Percentiles rank a stretch among this genome's conserved stretches.
These are phyloP conservation scores for Berkeleyomyces basicola DNA, from an alignment of 2,329 filamentous ascomycete species.

Conservation along the genomic window DNA sequence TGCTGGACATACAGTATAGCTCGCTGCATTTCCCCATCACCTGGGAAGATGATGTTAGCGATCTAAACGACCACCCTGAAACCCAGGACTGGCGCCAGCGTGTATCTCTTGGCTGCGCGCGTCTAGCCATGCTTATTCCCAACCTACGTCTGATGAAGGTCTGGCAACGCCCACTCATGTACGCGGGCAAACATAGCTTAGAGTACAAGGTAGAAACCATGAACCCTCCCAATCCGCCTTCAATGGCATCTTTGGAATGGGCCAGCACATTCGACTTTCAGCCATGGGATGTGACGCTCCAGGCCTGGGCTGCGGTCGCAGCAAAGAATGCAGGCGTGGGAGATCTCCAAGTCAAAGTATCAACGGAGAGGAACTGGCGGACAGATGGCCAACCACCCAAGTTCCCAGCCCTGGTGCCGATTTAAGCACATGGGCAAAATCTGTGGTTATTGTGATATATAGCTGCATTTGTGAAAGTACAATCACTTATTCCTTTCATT, in stretches of 20 bases:
- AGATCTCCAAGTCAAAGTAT: not conserved
- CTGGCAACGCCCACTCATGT: constrained; percentile 17
- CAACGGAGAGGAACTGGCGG: not conserved
- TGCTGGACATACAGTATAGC: constrained; percentile 15
- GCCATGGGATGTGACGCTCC: constrained; percentile 16
- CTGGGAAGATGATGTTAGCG: constrained; percentile 15
- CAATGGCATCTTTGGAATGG: constrained; percentile 13
- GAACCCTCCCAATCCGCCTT: not conserved
- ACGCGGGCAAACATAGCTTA: constrained; percentile 17
- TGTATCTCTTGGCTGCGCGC: constrained; percentile 16
- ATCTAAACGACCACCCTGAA: constrained; percentile 15
- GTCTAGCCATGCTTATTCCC: constrained; percentile 16
- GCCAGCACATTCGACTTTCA: constrained; percentile 16
- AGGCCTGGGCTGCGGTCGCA: constrained; percentile 17
- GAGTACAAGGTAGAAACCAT: constrained; percentile 12
- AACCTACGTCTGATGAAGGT: constrained; percentile 15
- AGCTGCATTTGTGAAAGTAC: not conserved
- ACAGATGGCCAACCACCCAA: constrained; percentile 6
- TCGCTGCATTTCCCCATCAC: constrained; percentile 16
- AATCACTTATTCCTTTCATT: not conserved
- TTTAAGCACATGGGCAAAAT: not conserved
- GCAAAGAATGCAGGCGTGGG: constrained; percentile 6
- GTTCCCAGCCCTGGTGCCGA: not conserved
- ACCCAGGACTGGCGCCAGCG: constrained; percentile 15
- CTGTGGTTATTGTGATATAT: not conserved